Evolutionary conservation across 257 asterid genomes (phyloP), one percentile per base, ranked within the genome.

Genomic region (Primulina eburnea): DNA sequence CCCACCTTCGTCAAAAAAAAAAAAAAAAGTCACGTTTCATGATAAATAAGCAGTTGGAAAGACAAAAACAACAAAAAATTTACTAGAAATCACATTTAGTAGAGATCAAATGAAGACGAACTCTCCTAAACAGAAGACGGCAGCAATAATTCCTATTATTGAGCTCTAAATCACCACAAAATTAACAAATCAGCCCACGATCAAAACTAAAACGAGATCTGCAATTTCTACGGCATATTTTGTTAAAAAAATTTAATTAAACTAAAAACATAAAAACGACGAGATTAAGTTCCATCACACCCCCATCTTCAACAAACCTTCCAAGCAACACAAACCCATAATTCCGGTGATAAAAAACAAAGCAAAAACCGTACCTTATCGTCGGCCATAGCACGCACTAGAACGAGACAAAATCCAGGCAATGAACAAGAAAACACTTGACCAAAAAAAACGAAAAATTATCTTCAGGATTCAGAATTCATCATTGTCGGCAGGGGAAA

Each of bases 401-500:
- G 71, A 65, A 64, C 62, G 17, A n/a, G 53, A 20, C 61, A 33
- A n/a, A 65, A 65, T 61, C 38, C 72, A 66, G 64, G 60, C 71
- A 16, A 28, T 57, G 62, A 78, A 14, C 20, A 64, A 53, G 59
- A 67, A 72, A 40, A 26, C 63, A 63, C 20, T 47, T 47, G 56
- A 47, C 40, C 37, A 58, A 64, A 78, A 59, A 21, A 26, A 57
- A 62, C 67, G 75, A 68, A 77, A 47, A 64, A 40, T 73, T 71
- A 28, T 66, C 66, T 67, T 76, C 81, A 73, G 68, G 61, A 81
- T 76, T 78, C 76, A 78, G 79, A 79, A 76, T 74, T 82, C 83
- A 85, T 82, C 50, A 78, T 81, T 86, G 95, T 86, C 85, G 87
- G 95, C 77, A 80, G 78, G 80, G 80, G 76, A 80, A 83, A 83